Conservation (phyloP, 139 green algal genomes). For the Tetraselmis striata region DNA sequence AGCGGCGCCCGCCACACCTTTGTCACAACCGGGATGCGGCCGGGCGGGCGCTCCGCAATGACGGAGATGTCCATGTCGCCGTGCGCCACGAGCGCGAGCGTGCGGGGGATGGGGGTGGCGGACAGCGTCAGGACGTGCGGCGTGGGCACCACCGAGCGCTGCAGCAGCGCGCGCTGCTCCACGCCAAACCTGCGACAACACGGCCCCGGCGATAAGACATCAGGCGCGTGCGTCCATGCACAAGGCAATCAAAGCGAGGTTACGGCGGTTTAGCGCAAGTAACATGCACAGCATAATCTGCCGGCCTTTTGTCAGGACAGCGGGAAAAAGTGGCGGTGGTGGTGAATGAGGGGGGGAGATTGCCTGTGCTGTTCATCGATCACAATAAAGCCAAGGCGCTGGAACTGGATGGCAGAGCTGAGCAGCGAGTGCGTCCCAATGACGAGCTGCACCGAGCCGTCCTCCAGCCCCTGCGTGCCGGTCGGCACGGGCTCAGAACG, state of each 20-base stretch:
- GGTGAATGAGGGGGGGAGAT: background rate
- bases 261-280: too few relatives aligned
- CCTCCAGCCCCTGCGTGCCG: slow-evolving; percentile 1
- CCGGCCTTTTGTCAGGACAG: too few relatives aligned
- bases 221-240: too few relatives aligned
- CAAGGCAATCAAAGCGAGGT: too few relatives aligned
- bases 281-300: too few relatives aligned
- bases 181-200: slow-evolving; percentile 83
- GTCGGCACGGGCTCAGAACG: too few relatives aligned
- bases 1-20: background rate
- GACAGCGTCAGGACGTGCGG: slow-evolving; percentile 91
- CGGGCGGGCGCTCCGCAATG: slow-evolving; percentile 66
- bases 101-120: slow-evolving; percentile 93
- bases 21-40: slow-evolving; percentile 49
- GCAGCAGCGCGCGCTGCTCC: slow-evolving; percentile 63
- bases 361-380: slow-evolving; percentile 95
- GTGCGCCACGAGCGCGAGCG: slow-evolving; percentile 67
- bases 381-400: slow-evolving; percentile 72
- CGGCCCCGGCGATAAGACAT: too few relatives aligned
- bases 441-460: slow-evolving; percentile 54
- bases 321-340: too few relatives aligned
- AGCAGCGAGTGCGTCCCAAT: slow-evolving; percentile 84
- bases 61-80: slow-evolving; percentile 52
- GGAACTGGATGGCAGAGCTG: slow-evolving; percentile 47
- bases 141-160: slow-evolving; percentile 29